Base-by-base conservation (phyloP, 495 filamentous ascomycete genomes). In the Penicillium waksmanii region DNA sequence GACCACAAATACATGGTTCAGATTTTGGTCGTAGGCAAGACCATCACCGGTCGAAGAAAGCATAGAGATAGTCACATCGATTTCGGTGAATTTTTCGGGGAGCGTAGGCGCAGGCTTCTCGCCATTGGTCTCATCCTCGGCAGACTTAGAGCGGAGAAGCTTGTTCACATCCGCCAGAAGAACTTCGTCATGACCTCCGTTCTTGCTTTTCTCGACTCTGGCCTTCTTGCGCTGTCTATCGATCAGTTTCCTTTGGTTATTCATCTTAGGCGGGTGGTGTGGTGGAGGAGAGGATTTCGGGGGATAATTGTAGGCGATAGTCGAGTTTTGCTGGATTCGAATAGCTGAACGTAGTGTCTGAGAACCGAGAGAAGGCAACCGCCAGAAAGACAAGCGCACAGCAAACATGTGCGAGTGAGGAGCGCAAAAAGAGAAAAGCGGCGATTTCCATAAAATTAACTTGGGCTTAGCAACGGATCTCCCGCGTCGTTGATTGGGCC, bases 21-120 rank as follows among this genome's bases (percentile, higher is more conserved):
- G 84, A 46, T 85, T 83, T 25, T 85, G 76, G 25, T 84, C 80
- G 25, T 86, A 60, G 3, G 89, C 94, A 31, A 98, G 78, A 2
- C 90, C 94, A 66, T 97, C 94, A 6, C 94, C 95, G 2, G 88
- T 95, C n/a, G 92, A 97, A 0, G 93, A 92, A 21, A 97, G 76
- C 56, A 89, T 80, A 6, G 84, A 66, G 51, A 98, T 82, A 5
- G 85, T 83, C 40, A 97, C 83, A 53, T 96, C 89, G 47, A 97
- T 85, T 65, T 94, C 91, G 3, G 85, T 82, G 55, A 88, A 90
- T 18, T 73, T 76, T 65, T 87, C 85, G 4, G 92, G 92, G 3
- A 93, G 78, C 23, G 64, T 50, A 15, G 64, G 55, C 55, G 55
- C 43, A 46, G 51, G 58, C 54, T 57, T 62, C n/a, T 67, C 58